These are phyloP conservation scores for Vicia faba DNA, from an alignment of 306 rosid genomes.

Conservation along the genomic window DNA sequence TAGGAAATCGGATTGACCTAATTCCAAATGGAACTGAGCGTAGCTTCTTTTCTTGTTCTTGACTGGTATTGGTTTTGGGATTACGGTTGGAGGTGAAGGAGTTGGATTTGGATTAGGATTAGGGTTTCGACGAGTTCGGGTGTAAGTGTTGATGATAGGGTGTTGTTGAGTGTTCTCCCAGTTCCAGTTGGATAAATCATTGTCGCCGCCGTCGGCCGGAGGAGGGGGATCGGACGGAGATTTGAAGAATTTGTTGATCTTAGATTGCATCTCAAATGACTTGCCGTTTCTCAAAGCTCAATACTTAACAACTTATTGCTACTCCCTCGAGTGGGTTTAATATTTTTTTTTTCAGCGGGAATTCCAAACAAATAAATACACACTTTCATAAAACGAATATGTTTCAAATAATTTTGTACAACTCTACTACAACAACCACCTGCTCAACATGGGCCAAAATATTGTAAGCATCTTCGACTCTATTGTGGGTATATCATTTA, in stretches of 20 bases:
- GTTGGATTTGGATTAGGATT: conserved; percentile 18
- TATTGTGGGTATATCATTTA: too few species aligned
- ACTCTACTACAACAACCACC: too few species aligned
- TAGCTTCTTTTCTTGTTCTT: conserved; percentile 87
- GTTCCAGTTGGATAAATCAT: conserved; percentile 41
- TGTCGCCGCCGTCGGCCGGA: conserved; percentile 27
- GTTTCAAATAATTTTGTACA: too few species aligned
- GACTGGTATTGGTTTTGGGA: conserved; percentile 42
- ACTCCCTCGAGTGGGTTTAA: too few species aligned
- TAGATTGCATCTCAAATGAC: conserved; percentile 70
- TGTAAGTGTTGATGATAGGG: conserved; percentile 49
- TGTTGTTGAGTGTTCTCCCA: conserved; percentile 69
- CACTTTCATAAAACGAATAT: too few species aligned
- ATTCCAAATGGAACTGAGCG: conserved; percentile 75
- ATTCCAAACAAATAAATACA: too few species aligned
- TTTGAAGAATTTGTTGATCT: conserved; percentile 74
- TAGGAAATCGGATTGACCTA: conserved; percentile 78
- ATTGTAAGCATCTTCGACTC: too few species aligned
- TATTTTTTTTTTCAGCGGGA: too few species aligned
- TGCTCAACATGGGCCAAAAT: too few species aligned
- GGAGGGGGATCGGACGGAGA: conserved; percentile 22
- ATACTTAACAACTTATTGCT: too few species aligned
- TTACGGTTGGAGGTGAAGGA: neutral
- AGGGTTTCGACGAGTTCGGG: conserved; percentile 42
- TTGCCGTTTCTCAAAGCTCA: too few species aligned